Evolutionary conservation across 805 yeast genomes (phyloP), one percentile per base, ranked within the genome.

Genomic region (Pichia exigua): DNA sequence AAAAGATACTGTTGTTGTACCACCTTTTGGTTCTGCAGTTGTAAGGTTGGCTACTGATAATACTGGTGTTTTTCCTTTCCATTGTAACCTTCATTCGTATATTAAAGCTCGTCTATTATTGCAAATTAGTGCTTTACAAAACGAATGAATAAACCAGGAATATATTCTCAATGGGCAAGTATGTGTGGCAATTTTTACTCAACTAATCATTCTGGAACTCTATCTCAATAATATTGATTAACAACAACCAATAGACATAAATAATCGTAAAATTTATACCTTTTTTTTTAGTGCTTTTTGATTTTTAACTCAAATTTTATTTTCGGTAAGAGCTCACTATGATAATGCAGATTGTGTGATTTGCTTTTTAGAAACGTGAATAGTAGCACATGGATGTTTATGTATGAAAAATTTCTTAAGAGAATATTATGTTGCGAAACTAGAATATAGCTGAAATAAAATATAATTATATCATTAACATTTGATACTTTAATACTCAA

Each of bases 11-110:
- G 74, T 83, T 11, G 81, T 78, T 59, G 85, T 85, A 42, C 75
- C 79, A 61, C 87, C 91, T 21, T 84, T 83, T 63, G 88, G 95
- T 2, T 82, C 84, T 71, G 74, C 87, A 60, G 89, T 87, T 28
- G 60, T 90, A 51, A 77, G 97, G 62, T 88, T 88, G 74, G 77
- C 76, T 59, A 92, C 96, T 45, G 84, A 86, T 65, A 89, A 90
- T 68, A 97, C 97, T 27, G 97, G 97, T 69, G 90, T 88, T 26
- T 90, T 97, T 96, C 78, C 83, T 65, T 90, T 90, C 89, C 97
- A 90, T 72, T 90, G 97, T 70, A 97, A 90, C 66, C 83, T 90
- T 59, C 96, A 90, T 65, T 90, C 97, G 97, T 97, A 91, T 71
- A 76, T 91, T 46, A 59, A 54, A 38, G 58, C 61, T 15, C 63